phyloP scores from a whole-genome alignment of 2,329 filamentous ascomycete genomes.

The Ceratocystis ficicola region DNA sequence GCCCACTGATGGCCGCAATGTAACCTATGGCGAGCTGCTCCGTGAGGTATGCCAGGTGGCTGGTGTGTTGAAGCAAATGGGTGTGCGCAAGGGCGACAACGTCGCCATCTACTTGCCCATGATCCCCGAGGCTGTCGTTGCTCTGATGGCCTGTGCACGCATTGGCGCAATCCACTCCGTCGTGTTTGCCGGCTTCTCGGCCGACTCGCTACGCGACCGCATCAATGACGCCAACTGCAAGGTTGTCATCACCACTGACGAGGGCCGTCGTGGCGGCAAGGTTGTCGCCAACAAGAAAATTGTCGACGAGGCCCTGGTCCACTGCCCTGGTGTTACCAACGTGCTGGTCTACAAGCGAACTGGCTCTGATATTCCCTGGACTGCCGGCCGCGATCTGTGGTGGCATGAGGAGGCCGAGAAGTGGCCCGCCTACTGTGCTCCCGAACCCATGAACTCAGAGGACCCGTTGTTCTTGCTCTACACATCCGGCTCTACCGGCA shows the following conservation, averaged over 20 bases:
- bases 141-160: conserved; percentile 79
- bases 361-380: conserved; percentile 81
- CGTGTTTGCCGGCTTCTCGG: conserved; percentile 94
- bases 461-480: conserved; percentile 96
- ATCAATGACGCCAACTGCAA: conserved; percentile 82
- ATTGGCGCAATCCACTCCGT: conserved; percentile 96
- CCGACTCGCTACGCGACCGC: conserved; percentile 88
- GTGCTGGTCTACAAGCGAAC: conserved; percentile 93
- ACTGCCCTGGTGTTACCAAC: conserved; percentile 77
- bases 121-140: conserved; percentile 90
- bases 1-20: conserved; percentile 67
- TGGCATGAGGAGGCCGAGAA: conserved; percentile 99
- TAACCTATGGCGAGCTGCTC: conserved; percentile 88
- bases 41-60: conserved; percentile 81
- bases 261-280: conserved; percentile 96
- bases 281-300: conserved; percentile 98
- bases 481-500: conserved; percentile 93
- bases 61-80: conserved; percentile 84
- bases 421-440: conserved; percentile 84
- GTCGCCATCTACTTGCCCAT: conserved; percentile 96
- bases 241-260: conserved; percentile 92
- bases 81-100: conserved; percentile 92
- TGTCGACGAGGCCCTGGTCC: conserved; percentile 91
- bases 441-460: conserved; percentile 81
- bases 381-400: conserved; percentile 79